Base-by-base conservation (phyloP, 345 rosid species). In the Syzygium oleosum region DNA sequence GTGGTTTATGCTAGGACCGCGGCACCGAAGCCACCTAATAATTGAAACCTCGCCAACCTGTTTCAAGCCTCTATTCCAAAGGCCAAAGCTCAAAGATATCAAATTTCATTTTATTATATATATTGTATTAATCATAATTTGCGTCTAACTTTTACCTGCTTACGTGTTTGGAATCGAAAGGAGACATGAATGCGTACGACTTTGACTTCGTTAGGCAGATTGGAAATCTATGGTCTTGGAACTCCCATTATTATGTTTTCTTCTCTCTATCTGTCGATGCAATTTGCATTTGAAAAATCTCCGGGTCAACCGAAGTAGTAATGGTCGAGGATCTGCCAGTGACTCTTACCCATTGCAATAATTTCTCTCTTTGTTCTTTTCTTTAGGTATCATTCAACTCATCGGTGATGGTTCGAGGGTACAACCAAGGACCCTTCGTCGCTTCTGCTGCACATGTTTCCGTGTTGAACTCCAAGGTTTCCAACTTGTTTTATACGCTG, bases 171-270 rank as follows among this genome's bases (percentile, higher is more conserved):
- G 58, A 55, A 56, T 85, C 4, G 51, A 43, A 85, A n/a, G 21
- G 25, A n/a, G 51, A 38, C 6, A 85, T 38, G 25, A 21, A 31
- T 2, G 73, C 51, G 19, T 11, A 12, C 49, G 87, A 65, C 87
- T 86, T 86, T 86, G 84, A 86, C 84, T 65, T 86, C 52, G 84
- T 65, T 52, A 65, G 84, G 87, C 59, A 68, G 51, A 65, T 65
- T 54, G 13, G 52, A 85, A 31, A 29, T 31, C 31, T 21, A 53
- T 54, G 5, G 43, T 41, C 51, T 19, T n/a, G 25, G 86, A 31
- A 31, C 46, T 38, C 51, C 25, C 49, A 21, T 31, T 12, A 25
- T 51, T 84, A 8, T 9, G 12, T 54, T 17, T 8, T 52, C 23
- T 31, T 84, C n/a, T 53, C 51, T 52, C 5, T 29, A 5, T 12